phyloP scores from a whole-genome alignment of 495 filamentous ascomycete genomes.

The Tuber aestivum region DNA sequence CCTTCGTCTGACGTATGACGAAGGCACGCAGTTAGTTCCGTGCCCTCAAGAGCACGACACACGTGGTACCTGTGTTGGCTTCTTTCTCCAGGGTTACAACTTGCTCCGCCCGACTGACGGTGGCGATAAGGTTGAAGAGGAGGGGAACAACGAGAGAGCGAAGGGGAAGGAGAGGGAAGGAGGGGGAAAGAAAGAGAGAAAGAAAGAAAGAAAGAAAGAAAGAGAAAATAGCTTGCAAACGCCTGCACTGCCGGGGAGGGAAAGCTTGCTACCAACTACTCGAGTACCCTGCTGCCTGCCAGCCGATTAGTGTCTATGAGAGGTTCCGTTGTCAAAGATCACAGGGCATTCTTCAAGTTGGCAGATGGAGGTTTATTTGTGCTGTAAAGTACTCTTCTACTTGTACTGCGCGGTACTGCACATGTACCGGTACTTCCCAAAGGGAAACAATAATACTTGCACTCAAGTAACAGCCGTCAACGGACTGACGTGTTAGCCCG shows the following conservation, averaged over 20 bases:
- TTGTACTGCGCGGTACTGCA: no score
- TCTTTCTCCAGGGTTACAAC: background rate
- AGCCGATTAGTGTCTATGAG: background rate
- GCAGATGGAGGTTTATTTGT: no score
- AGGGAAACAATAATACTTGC: background rate
- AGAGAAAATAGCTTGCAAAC: background rate
- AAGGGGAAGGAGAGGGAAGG: background rate
- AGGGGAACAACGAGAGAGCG: background rate
- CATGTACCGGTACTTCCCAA: background rate
- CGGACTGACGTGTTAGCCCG: background rate
- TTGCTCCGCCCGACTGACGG: background rate
- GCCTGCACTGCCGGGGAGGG: background rate
- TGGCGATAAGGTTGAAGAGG: background rate
- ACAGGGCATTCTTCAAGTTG: no score
- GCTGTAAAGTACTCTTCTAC: no score
- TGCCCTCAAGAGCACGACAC: background rate
- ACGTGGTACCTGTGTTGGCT: background rate
- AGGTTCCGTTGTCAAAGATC: background rate
- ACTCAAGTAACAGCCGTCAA: background rate
- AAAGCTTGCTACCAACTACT: background rate
- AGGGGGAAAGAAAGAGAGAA: background rate
- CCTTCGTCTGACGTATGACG: background rate
- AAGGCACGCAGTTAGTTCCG: background rate
- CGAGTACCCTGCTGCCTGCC: no score
- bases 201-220: no score